These are phyloP conservation scores for Euphorbia pulcherrima DNA, from an alignment of 345 rosid species.

Conservation along the genomic window DNA sequence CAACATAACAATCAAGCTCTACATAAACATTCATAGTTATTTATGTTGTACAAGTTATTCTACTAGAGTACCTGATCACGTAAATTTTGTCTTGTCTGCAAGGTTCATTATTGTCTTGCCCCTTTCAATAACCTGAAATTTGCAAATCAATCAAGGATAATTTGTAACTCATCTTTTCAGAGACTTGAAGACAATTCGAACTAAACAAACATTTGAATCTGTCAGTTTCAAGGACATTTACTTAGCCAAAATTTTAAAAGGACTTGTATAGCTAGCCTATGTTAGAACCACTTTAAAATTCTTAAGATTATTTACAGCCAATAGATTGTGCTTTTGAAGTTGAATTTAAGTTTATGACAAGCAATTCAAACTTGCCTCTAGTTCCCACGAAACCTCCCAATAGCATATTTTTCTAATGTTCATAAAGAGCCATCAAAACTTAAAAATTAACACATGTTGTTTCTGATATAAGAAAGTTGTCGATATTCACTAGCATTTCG, in stretches of 20 bases:
- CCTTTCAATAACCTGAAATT: slow-evolving; percentile 68
- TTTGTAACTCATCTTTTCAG: background rate
- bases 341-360: background rate
- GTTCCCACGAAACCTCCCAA: background rate
- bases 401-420: background rate
- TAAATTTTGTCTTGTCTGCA: slow-evolving; percentile 70
- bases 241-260: too few relatives aligned
- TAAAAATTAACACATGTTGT: too few relatives aligned
- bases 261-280: too few relatives aligned
- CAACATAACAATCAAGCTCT: background rate
- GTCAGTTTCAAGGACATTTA: too few relatives aligned
- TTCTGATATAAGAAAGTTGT: too few relatives aligned
- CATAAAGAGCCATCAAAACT: background rate
- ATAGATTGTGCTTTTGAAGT: background rate
- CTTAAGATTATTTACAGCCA: too few relatives aligned
- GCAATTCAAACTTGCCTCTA: background rate
- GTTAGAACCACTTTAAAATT: too few relatives aligned
- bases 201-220: background rate
- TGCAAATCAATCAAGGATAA: slow-evolving; percentile 7
- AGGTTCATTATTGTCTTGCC: slow-evolving; percentile 71
- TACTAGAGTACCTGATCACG: slow-evolving; percentile 55
- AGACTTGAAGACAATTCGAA: background rate
- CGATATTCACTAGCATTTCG: background rate
- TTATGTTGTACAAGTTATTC: background rate
- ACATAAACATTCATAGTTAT: background rate